Percentiles rank a stretch among this genome's conserved stretches.
phyloP scores from a whole-genome alignment of 768 basidiomycete species.

The Pholiota molesta region DNA sequence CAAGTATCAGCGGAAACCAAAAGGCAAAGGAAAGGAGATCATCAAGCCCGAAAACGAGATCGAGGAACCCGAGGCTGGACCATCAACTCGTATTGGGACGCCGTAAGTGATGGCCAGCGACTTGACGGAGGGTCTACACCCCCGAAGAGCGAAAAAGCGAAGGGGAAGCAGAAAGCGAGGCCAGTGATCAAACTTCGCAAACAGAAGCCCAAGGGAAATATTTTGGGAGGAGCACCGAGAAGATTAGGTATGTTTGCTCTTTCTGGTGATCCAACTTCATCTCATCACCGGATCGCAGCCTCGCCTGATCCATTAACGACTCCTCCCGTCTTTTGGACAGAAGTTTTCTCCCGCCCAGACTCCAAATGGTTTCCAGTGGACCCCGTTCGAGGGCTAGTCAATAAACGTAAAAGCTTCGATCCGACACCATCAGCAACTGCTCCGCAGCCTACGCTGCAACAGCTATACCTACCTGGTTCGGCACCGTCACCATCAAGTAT shows the following conservation, averaged over 20 bases:
- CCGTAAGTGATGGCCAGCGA: slow-evolving; percentile 40
- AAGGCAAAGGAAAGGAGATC: slow-evolving; percentile 36
- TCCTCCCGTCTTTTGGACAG: slow-evolving; percentile 95
- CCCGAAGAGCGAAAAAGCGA: slow-evolving; percentile 49
- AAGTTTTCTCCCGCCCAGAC: slow-evolving; percentile 93
- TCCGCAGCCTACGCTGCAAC: slow-evolving; percentile 12
- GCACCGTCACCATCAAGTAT: slow-evolving; percentile 21
- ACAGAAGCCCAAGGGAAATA: slow-evolving; percentile 51
- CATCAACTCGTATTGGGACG: slow-evolving; percentile 25
- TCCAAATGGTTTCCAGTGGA: slow-evolving; percentile 93
- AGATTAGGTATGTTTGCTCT: slow-evolving; percentile 21
- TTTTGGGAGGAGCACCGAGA: slow-evolving; percentile 37
- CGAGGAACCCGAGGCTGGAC: slow-evolving; percentile 30
- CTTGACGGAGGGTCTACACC: slow-evolving; percentile 38
- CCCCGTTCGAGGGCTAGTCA: slow-evolving; percentile 78
- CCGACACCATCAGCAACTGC: slow-evolving; percentile 45
- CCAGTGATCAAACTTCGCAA: slow-evolving; percentile 64
- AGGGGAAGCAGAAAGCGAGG: slow-evolving; percentile 59
- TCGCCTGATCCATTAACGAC: slow-evolving; percentile 59
- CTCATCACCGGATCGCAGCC: slow-evolving; percentile 22
- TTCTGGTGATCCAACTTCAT: background rate
- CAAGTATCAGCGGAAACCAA: slow-evolving; percentile 38
- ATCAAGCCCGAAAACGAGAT: slow-evolving; percentile 29
- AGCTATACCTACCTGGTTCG: slow-evolving; percentile 23
- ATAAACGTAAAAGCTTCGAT: slow-evolving; percentile 82